phyloP scores from a whole-genome alignment of 805 yeast genomes.

The Lachancea fermentati region DNA sequence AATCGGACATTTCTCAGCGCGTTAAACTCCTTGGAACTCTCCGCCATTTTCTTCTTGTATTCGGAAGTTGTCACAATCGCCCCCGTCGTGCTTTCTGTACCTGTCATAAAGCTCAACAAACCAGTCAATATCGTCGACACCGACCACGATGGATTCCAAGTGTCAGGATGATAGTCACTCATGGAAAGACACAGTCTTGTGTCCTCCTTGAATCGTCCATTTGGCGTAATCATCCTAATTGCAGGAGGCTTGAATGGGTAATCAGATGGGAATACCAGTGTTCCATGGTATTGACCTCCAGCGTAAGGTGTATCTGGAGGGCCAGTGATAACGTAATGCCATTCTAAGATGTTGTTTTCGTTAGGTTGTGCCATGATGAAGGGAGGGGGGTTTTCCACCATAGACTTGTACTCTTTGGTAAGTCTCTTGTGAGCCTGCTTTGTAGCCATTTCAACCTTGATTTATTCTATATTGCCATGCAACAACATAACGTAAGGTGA shows the following conservation, averaged over 20 bases:
- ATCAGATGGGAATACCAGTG: conserved; percentile 74
- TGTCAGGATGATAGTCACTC: conserved; percentile 91
- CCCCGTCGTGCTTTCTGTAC: conserved; percentile 80
- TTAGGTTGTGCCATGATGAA: conserved; percentile 79
- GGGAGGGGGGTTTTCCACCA: conserved; percentile 79
- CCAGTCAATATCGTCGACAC: conserved; percentile 87
- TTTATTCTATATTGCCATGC: background rate
- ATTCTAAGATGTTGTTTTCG: conserved; percentile 80
- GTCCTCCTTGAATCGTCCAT: conserved; percentile 78
- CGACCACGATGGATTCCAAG: conserved; percentile 97
- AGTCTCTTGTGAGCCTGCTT: conserved; percentile 45
- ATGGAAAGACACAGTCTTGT: conserved; percentile 83
- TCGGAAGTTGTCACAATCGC: conserved; percentile 60
- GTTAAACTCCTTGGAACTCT: conserved; percentile 56
- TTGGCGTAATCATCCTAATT: conserved; percentile 83
- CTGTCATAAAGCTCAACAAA: conserved; percentile 85
- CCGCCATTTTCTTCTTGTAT: conserved; percentile 53
- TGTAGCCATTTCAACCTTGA: conserved; percentile 34
- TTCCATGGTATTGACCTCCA: conserved; percentile 85
- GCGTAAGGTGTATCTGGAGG: conserved; percentile 87
- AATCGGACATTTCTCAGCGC: conserved; percentile 52
- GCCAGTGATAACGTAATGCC: conserved; percentile 92
- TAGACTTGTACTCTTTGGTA: conserved; percentile 73
- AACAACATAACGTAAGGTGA: too few species aligned
- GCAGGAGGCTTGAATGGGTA: conserved; percentile 92